phyloP scores from a whole-genome alignment of 2,329 filamentous ascomycete species.

The Thelonectria discophora region DNA sequence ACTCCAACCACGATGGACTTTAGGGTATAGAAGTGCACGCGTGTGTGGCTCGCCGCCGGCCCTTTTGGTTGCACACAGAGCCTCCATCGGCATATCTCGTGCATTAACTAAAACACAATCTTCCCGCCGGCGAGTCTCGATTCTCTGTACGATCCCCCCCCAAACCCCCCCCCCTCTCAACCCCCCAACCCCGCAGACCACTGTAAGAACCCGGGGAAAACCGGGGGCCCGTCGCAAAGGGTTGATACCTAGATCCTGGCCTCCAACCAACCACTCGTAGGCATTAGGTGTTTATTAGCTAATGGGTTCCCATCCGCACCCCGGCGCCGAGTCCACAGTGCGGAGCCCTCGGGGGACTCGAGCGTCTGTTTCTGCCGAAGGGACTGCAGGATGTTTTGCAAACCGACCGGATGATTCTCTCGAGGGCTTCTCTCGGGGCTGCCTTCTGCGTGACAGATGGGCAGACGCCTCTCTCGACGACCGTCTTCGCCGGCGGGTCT shows the following conservation, averaged over 20 bases:
- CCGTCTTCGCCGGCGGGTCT: neutral
- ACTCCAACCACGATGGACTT: neutral
- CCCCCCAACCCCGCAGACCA: neutral
- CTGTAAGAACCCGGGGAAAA: slow-evolving; percentile 2
- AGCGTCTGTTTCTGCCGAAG: neutral
- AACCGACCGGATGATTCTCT: neutral
- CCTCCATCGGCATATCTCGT: neutral
- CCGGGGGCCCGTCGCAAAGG: neutral
- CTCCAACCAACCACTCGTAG: neutral
- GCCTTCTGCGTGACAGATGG: slow-evolving; percentile 4
- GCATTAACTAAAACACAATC: neutral
- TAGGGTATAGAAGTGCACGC: neutral
- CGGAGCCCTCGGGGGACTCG: neutral
- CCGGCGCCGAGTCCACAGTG: neutral
- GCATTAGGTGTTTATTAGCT: slow-evolving; percentile 13
- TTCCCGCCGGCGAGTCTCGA: neutral
- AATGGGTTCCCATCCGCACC: neutral
- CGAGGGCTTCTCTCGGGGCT: neutral
- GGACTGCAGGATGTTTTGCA: too few relatives aligned
- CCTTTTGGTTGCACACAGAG: neutral
- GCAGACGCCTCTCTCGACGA: neutral
- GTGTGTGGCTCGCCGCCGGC: neutral
- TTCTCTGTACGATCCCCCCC: neutral
- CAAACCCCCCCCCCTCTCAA: neutral
- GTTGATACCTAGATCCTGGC: neutral